Percentiles rank a stretch among this genome's conserved stretches.
phyloP scores from a whole-genome alignment of 176 grass and related monocot genomes.

The Aegilops speltoides region DNA sequence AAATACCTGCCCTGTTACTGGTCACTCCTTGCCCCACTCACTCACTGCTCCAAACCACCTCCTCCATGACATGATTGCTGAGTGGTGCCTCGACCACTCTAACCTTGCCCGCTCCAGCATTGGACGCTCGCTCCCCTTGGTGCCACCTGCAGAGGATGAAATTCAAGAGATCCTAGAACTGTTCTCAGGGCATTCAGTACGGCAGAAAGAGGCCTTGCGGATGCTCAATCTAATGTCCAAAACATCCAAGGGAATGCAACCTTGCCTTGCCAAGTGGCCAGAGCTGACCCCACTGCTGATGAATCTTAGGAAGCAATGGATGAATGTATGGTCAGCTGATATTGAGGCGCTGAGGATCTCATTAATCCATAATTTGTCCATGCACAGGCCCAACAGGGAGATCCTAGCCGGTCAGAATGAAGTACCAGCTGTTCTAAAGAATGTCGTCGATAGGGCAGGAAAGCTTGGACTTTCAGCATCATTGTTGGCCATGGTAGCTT shows the following conservation, averaged over 20 bases:
- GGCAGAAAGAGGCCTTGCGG: conserved; percentile 34
- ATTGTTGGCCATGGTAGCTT: conserved; percentile 28
- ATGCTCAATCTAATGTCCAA: conserved; percentile 31
- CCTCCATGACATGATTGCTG: conserved; percentile 43
- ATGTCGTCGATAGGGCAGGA: neutral
- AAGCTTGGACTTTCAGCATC: conserved; percentile 1
- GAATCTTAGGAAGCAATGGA: conserved; percentile 41
- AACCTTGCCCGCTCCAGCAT: neutral
- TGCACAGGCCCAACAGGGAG: conserved; percentile 37
- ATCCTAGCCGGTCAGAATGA: conserved; percentile 23
- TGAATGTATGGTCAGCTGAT: conserved; percentile 19
- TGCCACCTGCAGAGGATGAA: conserved; percentile 34
- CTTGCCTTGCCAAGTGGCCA: conserved; percentile 26
- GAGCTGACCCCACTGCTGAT: conserved; percentile 21
- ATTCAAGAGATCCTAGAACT: conserved; percentile 28
- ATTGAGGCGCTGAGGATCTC: conserved; percentile 33
- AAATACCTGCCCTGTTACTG: conserved; percentile 22
- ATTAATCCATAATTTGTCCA: conserved; percentile 34
- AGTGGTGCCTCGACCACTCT: conserved; percentile 38
- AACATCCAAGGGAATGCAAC: conserved; percentile 40
- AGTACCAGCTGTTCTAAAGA: conserved; percentile 32
- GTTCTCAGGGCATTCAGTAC: conserved; percentile 19
- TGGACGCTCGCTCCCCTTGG: neutral
- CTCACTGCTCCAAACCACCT: conserved; percentile 29
- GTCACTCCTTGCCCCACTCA: conserved; percentile 25